phyloP scores from a whole-genome alignment of 1,139 yeast genomes.

The Petasospora rhodanensis region DNA sequence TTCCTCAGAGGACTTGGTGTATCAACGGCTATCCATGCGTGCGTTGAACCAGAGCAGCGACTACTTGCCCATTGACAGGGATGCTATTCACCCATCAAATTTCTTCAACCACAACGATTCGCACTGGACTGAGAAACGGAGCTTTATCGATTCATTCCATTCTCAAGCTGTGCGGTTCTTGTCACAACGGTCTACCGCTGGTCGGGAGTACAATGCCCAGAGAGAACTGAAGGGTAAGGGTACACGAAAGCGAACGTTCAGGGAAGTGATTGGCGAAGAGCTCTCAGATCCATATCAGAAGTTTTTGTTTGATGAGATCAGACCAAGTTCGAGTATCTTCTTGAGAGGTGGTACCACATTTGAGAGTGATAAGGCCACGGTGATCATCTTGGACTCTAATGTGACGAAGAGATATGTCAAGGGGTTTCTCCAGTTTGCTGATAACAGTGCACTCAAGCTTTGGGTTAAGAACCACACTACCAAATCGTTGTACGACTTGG shows the following conservation, averaged over 20 bases:
- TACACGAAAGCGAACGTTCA: constrained; percentile 12
- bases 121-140: not conserved
- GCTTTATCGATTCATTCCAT: not conserved
- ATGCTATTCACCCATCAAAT: no score
- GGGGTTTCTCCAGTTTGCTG: no score
- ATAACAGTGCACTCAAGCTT: constrained; percentile 1
- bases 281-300: constrained; percentile 6
- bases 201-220: constrained; percentile 5
- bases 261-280: constrained; percentile 11
- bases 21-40: not conserved
- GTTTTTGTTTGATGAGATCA: constrained; percentile 5
- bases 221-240: not conserved
- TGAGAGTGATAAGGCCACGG: constrained; percentile 3
- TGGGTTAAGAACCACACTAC: constrained; percentile 8
- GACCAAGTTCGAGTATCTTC: constrained; percentile 13
- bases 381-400: constrained; percentile 8
- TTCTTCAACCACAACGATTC: constrained; percentile 1
- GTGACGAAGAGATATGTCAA: no score
- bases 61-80: no score
- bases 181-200: constrained; percentile 9
- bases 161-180: constrained; percentile 2
- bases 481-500: not conserved
- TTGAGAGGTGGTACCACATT: constrained; percentile 12
- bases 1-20: constrained; percentile 2
- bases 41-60: not conserved